These are phyloP conservation scores for Candida jianshihensis DNA, from an alignment of 805 yeast genomes.

Conservation along the genomic window DNA sequence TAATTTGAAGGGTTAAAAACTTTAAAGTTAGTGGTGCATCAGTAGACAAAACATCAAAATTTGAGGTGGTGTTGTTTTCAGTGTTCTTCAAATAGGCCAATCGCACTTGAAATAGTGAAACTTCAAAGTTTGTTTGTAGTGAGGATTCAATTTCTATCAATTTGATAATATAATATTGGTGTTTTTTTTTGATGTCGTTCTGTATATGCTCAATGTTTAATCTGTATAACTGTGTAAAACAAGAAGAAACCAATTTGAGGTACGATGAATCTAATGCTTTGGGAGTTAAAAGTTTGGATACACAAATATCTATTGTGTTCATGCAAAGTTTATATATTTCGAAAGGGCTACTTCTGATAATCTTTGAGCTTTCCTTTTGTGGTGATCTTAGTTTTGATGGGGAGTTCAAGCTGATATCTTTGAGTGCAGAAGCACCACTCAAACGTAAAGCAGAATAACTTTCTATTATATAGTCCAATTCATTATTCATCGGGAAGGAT, in stretches of 20 bases:
- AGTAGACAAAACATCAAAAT: not conserved
- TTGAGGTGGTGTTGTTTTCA: not conserved
- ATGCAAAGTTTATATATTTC: conserved; percentile 16
- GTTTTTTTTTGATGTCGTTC: conserved; percentile 10
- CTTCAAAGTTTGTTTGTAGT: conserved; percentile 4
- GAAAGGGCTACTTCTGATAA: conserved; percentile 7
- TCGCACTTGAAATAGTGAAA: conserved; percentile 5
- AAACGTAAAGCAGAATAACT: conserved; percentile 18
- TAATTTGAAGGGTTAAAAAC: conserved; percentile 16
- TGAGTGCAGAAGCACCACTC: conserved; percentile 15
- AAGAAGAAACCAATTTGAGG: conserved; percentile 15
- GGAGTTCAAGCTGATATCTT: conserved; percentile 15
- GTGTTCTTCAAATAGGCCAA: not conserved
- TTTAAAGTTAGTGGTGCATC: conserved; percentile 7
- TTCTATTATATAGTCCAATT: conserved; percentile 18
- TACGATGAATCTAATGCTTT: conserved; percentile 13
- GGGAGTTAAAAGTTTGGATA: conserved; percentile 7
- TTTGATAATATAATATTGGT: conserved; percentile 16
- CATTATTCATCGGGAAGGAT: conserved; percentile 9
- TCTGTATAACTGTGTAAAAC: conserved; percentile 18
- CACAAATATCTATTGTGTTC: conserved; percentile 17
- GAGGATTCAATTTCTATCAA: conserved; percentile 17
- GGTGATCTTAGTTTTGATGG: conserved; percentile 14
- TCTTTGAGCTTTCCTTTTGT: conserved; percentile 6
- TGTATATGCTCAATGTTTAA: conserved; percentile 5